Conservation (phyloP, 75 land plant genomes). For the Gnetum montanum region DNA sequence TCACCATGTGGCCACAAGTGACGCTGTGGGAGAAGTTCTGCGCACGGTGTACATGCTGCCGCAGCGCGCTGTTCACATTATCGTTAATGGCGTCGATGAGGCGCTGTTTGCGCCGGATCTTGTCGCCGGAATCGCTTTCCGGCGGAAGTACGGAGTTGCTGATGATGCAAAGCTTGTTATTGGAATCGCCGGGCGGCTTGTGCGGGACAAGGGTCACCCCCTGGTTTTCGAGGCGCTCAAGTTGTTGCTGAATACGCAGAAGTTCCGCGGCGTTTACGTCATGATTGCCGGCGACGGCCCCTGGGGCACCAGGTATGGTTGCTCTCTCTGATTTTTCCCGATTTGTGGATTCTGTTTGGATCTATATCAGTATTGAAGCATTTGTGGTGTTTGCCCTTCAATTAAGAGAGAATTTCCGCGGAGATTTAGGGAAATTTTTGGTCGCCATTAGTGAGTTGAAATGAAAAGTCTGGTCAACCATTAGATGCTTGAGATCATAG, state of each 20-base stretch:
- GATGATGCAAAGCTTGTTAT: slow-evolving; percentile 6
- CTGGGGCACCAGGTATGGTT: slow-evolving; percentile 35
- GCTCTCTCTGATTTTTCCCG: no score
- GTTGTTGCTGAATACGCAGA: neutral
- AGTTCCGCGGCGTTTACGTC: slow-evolving; percentile 27
- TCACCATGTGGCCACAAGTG: slow-evolving; percentile 40
- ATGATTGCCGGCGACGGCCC: slow-evolving; percentile 71
- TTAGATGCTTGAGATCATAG: no score
- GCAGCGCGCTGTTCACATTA: slow-evolving; percentile 17
- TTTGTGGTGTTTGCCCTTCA: no score
- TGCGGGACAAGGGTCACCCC: slow-evolving; percentile 29
- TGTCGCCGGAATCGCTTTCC: slow-evolving; percentile 10
- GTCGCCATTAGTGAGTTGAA: no score
- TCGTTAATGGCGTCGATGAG: slow-evolving; percentile 37
- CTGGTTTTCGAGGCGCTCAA: slow-evolving; percentile 19
- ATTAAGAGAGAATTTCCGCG: no score
- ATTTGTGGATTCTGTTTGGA: no score
- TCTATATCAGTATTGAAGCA: no score
- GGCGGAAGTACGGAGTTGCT: slow-evolving; percentile 13
- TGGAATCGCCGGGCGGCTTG: slow-evolving; percentile 29
- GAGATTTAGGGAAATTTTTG: no score
- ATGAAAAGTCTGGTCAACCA: no score
- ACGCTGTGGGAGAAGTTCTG: slow-evolving; percentile 28
- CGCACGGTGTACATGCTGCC: slow-evolving; percentile 39
- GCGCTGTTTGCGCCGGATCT: slow-evolving; percentile 20